Base-by-base conservation (phyloP, 768 basidiomycete species). In the Lepiota subincarnata region DNA sequence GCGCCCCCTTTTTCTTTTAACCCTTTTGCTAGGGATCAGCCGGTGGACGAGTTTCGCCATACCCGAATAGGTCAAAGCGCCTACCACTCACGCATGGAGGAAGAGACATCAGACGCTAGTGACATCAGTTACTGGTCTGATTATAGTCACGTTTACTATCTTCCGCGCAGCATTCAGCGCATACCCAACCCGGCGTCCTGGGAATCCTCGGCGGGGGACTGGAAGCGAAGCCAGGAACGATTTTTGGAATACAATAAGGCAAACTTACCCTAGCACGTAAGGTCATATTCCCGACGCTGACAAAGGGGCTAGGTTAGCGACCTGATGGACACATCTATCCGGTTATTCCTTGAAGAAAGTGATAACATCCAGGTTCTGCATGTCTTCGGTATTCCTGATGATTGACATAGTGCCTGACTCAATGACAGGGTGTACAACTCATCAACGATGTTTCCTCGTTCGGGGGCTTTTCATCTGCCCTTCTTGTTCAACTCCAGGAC, bases 311-410 rank as follows among this genome's bases (percentile, higher is more conserved):
- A 90, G 88, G 78, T 82, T 40, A 68, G 68, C n/a, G 78, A 77
- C 46, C 61, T 90, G 44, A 83, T 89, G 80, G 88, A 91, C 39
- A 82, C 78, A 4, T 73, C 82, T 11, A 71, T 91, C 48, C 78
- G 89, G 14, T 69, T 76, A 13, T 79, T 87, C 50, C 74, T 87
- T 4, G 89, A 92, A 63, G 88, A 89, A 58, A 88, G 87, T 61
- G 79, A 90, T 63, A 77, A 78, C 48, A 73, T 86, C 12, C 89
- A 90, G 80, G 89, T 87, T 46, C 14, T 35, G n/a, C 40, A 48
- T 43, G 43, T 35, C 40, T 24, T n/a, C 12, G 44, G 20, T 34
- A 22, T 18, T 11, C 5, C 43, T 14, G 37, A 11, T 31, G 31
- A 31, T 8, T 36, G 48, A 40, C n/a, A 12, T 22, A 14, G 43